phyloP scores from a whole-genome alignment of 176 grass and related monocot genomes.

The Poa pratensis region DNA sequence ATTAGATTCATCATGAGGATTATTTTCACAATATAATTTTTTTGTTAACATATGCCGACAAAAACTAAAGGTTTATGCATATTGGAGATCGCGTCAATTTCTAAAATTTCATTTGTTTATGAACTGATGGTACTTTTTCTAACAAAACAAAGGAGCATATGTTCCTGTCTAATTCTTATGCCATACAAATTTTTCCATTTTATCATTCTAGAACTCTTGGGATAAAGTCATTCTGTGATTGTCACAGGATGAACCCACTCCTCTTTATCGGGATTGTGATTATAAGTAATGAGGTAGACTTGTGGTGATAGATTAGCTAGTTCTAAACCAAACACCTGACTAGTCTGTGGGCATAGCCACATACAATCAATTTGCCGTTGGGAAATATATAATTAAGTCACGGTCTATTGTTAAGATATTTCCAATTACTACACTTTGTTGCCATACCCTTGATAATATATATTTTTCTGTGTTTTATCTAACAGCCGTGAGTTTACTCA shows the following conservation, averaged over 20 bases:
- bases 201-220: not conserved
- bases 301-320: not conserved
- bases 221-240: conserved; percentile 28
- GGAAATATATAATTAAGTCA: conserved; percentile 17
- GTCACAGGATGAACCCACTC: not conserved
- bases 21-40: conserved; percentile 1
- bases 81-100: not conserved
- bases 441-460: conserved; percentile 24
- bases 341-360: not conserved
- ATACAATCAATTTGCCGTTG: conserved; percentile 5
- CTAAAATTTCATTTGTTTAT: not conserved
- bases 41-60: not conserved
- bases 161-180: not conserved
- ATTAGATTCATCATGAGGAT: not conserved
- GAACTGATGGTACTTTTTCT: conserved; percentile 6
- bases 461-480: conserved; percentile 19
- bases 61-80: not conserved
- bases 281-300: not conserved
- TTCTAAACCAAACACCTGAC: not conserved
- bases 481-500: conserved; percentile 94
- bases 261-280: not conserved
- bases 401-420: conserved; percentile 14
- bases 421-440: not conserved
- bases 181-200: conserved; percentile 17
- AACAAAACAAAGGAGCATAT: conserved; percentile 12